Base-by-base conservation (phyloP, 371 early-diverging fungal species). In the Rhizopus arrhizus region DNA sequence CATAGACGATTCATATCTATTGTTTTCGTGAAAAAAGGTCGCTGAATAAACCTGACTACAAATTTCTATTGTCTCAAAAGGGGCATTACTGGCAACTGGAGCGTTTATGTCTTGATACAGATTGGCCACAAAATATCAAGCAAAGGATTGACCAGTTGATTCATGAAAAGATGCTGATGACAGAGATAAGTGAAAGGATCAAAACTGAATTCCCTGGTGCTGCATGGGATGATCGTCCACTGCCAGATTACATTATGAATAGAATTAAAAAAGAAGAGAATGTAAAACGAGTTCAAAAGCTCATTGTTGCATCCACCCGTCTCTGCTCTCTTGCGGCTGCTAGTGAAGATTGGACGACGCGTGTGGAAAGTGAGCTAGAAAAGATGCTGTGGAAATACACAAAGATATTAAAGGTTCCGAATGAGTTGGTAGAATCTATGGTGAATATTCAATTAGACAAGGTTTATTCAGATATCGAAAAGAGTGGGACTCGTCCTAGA, bases 191-290 rank as follows among this genome's bases (percentile, higher is more conserved):
- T 32, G 69, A 75, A 38, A 60, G 68, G 5, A 78, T 83, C 59
- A 73, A 80, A 53, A 61, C 66, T 15, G 82, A 80, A 28, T 86
- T 86, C 61, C 83, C 86, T 5, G 76, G 80, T 33, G 72, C 82
- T 40, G 63, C 73, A 12, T 86, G 86, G 85, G 81, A 86, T 43
- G 84, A 86, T 54, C 76, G 85, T 43, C 74, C 80, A 10, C 85
- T 86, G 64, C 80, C 81, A 52, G 85, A 84, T 64, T 71, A 82
- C 13, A 58, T 85, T 51, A 75, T 74, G 6, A 83, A 81, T 53
- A 75, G 80, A 31, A 75, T 78, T 16, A 61, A 68, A 36, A 70
- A 81, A 34, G 65, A 81, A 9, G 74, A 75, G 34, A 72, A 78
- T 0, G 72, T 76, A 31, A 75, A 66, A 35, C 68, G 84, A 10